Evolutionary conservation across 495 filamentous ascomycete species (phyloP).

Genomic region (Chaetomidium leptoderma): DNA sequence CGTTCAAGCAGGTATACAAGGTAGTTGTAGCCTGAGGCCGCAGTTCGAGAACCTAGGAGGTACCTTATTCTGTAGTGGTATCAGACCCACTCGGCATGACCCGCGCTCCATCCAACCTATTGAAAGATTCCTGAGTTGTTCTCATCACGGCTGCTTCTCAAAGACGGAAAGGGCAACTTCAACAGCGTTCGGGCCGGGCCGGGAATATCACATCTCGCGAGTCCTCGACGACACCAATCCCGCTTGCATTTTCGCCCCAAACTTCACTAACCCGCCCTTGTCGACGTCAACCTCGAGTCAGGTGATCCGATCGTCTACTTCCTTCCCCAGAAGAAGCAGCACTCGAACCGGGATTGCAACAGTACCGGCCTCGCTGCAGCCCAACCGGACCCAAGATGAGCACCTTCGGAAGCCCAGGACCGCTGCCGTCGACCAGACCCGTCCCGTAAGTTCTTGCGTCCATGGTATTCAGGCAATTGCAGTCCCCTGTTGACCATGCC

Average conservation of each 20-base stretch:
- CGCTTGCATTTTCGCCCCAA: background rate
- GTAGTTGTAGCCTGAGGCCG: slow-evolving; percentile 6
- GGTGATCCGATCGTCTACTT: background rate
- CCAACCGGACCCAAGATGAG: slow-evolving; percentile 36
- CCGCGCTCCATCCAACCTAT: no score
- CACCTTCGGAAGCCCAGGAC: slow-evolving; percentile 75
- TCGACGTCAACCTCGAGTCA: no score
- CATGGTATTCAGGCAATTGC: background rate
- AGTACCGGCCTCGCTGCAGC: background rate
- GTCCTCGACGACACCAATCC: background rate
- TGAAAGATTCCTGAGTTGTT: no score
- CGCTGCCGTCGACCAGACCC: slow-evolving; percentile 67
- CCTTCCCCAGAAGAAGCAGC: background rate
- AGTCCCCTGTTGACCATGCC: slow-evolving; percentile 10
- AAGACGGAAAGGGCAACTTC: no score
- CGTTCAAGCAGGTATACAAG: no score
- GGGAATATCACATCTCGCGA: background rate
- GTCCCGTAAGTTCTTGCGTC: slow-evolving; percentile 58
- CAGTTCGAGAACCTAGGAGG: background rate
- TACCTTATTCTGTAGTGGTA: no score
- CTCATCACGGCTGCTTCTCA: no score
- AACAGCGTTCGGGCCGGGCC: no score
- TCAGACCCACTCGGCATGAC: no score
- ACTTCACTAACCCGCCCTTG: no score
- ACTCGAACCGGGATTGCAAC: background rate